Conservation (phyloP, 2,329 filamentous ascomycete genomes). For the Seiridium cupressi region DNA sequence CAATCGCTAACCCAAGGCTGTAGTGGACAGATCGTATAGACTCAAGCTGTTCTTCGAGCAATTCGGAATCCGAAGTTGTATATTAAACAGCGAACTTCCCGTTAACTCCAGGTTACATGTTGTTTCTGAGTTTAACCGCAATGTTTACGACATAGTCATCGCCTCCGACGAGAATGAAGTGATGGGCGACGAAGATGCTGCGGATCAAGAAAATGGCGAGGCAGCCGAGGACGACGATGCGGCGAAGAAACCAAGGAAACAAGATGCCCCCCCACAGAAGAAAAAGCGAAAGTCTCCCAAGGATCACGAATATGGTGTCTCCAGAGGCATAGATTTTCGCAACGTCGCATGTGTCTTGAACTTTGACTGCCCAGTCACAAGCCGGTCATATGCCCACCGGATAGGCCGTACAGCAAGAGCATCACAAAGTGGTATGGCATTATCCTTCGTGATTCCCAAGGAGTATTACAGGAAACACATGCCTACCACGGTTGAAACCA, state of each 20-base stretch:
- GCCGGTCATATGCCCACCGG: slow-evolving; percentile 82
- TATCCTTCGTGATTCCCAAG: slow-evolving; percentile 90
- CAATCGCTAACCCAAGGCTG: too few species aligned
- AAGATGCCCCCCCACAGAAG: slow-evolving; percentile 33
- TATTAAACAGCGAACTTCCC: slow-evolving; percentile 90
- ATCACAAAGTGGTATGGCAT: slow-evolving; percentile 86
- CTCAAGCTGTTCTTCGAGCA: slow-evolving; percentile 91
- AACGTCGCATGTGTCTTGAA: slow-evolving; percentile 94
- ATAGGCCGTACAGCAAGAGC: slow-evolving; percentile 92
- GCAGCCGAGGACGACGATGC: slow-evolving; percentile 33
- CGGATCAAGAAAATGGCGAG: slow-evolving; percentile 31
- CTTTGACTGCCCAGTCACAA: slow-evolving; percentile 59
- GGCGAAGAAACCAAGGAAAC: slow-evolving; percentile 41
- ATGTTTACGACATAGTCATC: slow-evolving; percentile 96
- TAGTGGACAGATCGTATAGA: slow-evolving; percentile 65
- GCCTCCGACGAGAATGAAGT: slow-evolving; percentile 91
- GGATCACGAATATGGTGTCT: slow-evolving; percentile 92
- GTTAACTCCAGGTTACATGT: slow-evolving; percentile 92
- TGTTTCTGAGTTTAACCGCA: slow-evolving; percentile 95
- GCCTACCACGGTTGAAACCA: slow-evolving; percentile 72
- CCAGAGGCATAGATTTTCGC: slow-evolving; percentile 93
- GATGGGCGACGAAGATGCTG: slow-evolving; percentile 50
- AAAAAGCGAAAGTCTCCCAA: slow-evolving; percentile 67
- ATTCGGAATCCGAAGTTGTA: slow-evolving; percentile 90
- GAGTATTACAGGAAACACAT: slow-evolving; percentile 86